A percentile compares a stretch with the other conserved stretches of the same genome.
Evolutionary conservation across 345 rosid species (phyloP).

Genomic region (Arabidopsis suecica): DNA sequence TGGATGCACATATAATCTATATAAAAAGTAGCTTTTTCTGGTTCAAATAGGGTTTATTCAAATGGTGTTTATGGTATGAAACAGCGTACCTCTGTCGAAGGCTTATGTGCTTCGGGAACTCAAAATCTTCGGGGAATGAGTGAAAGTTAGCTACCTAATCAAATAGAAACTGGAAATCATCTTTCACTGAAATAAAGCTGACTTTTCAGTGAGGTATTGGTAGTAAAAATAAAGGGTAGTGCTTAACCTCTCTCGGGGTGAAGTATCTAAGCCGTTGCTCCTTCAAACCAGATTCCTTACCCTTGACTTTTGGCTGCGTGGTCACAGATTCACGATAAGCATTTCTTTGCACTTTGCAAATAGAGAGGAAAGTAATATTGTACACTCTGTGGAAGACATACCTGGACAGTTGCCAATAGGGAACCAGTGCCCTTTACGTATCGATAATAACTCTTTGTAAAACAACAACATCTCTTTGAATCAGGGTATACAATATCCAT

Average conservation of each 20-base stretch:
- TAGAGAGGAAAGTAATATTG: background rate
- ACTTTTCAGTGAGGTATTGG: constrained; percentile 5
- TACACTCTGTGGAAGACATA: constrained; percentile 37
- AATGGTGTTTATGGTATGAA: background rate
- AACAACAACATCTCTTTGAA: constrained; percentile 92
- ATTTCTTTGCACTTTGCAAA: constrained; percentile 7
- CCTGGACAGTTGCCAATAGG: constrained; percentile 82
- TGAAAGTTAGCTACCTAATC: constrained; percentile 88
- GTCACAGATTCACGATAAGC: constrained; percentile 25
- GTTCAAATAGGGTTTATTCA: background rate
- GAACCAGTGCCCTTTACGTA: constrained; percentile 97
- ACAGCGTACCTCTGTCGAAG: constrained; percentile 73
- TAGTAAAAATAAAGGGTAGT: constrained; percentile 3
- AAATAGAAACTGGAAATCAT: constrained; percentile 13
- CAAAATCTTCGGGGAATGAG: constrained; percentile 83
- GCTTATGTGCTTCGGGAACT: constrained; percentile 69
- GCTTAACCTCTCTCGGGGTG: constrained; percentile 83
- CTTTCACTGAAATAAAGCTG: constrained; percentile 3
- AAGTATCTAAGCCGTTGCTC: constrained; percentile 86
- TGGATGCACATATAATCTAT: background rate
- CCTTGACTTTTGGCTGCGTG: constrained; percentile 66
- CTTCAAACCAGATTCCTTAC: constrained; percentile 63
- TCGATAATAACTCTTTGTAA: constrained; percentile 92
- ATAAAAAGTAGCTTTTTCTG: background rate
- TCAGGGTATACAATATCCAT: constrained; percentile 94